phyloP scores from a whole-genome alignment of 371 early-diverging fungal species.

The Nosema granulosis region DNA sequence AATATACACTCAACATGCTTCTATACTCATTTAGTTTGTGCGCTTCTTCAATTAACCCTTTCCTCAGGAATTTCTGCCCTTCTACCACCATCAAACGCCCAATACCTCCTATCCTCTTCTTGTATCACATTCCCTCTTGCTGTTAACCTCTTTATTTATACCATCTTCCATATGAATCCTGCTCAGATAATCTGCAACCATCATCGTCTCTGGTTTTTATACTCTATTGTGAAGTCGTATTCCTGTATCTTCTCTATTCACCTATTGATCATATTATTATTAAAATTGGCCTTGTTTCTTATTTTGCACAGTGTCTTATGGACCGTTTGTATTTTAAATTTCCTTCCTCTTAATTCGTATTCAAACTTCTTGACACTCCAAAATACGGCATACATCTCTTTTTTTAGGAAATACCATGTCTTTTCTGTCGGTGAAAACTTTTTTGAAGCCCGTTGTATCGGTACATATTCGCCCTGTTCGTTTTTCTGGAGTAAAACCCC shows the following conservation, averaged over 20 bases:
- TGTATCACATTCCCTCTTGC: neutral
- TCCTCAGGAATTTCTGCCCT: constrained; percentile 10
- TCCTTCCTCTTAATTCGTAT: constrained; percentile 42
- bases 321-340: constrained; percentile 52
- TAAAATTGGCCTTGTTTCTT: constrained; percentile 37
- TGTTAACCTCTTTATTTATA: neutral
- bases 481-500: constrained; percentile 46
- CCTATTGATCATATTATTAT: constrained; percentile 36
- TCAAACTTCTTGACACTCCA: constrained; percentile 48
- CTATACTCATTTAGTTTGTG: constrained; percentile 20
- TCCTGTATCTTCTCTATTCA: constrained; percentile 34
- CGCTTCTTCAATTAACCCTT: neutral
- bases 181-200: constrained; percentile 44
- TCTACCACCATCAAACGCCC: constrained; percentile 6
- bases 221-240: constrained; percentile 39
- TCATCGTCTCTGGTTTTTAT: constrained; percentile 33
- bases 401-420: constrained; percentile 38
- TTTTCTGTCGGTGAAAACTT: constrained; percentile 37
- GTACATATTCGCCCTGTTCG: neutral
- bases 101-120: constrained; percentile 1
- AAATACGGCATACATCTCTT: constrained; percentile 44
- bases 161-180: constrained; percentile 16
- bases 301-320: constrained; percentile 51
- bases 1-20: constrained; percentile 10
- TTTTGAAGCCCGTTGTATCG: constrained; percentile 35